These are phyloP conservation scores for Orobanche coerulescens DNA, from an alignment of 257 asterid genomes.

Conservation along the genomic window DNA sequence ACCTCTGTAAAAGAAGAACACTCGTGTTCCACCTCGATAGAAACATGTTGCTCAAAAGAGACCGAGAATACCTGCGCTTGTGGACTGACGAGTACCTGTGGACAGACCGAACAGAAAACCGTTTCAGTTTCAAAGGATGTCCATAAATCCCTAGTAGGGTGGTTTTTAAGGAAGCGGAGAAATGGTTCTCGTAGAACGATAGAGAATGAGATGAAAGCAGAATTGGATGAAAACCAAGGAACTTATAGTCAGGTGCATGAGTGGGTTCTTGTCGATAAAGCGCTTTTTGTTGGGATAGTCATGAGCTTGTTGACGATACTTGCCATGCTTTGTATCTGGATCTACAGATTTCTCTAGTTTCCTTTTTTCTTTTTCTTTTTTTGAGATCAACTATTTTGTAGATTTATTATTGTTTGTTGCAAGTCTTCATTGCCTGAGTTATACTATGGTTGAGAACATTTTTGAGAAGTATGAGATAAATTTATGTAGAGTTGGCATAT, in stretches of 20 bases:
- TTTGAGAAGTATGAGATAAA: constrained; percentile 12
- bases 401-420: not conserved
- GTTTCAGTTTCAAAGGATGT: constrained; percentile 24
- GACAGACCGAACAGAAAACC: constrained; percentile 28
- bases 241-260: constrained; percentile 11
- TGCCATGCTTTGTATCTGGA: constrained; percentile 37
- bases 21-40: constrained; percentile 36
- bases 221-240: constrained; percentile 29
- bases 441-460: not conserved
- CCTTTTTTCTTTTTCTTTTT: not conserved
- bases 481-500: constrained; percentile 1
- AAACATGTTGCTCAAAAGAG: constrained; percentile 51
- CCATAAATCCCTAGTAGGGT: constrained; percentile 28
- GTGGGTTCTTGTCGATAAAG: constrained; percentile 51
- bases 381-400: not conserved
- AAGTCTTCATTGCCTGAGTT: not conserved
- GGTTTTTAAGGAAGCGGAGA: constrained; percentile 60
- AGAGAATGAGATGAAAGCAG: constrained; percentile 26
- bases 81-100: constrained; percentile 34
- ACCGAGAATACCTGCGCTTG: constrained; percentile 48
- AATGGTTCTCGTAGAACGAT: constrained; percentile 20
- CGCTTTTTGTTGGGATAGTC: constrained; percentile 49
- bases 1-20: constrained; percentile 18
- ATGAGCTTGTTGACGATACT: constrained; percentile 50
- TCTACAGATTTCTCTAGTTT: constrained; percentile 24